Percentiles rank a stretch among this genome's conserved stretches.
These are phyloP conservation scores for Rhododendron molle DNA, from an alignment of 148 eudicot species.

Conservation along the genomic window DNA sequence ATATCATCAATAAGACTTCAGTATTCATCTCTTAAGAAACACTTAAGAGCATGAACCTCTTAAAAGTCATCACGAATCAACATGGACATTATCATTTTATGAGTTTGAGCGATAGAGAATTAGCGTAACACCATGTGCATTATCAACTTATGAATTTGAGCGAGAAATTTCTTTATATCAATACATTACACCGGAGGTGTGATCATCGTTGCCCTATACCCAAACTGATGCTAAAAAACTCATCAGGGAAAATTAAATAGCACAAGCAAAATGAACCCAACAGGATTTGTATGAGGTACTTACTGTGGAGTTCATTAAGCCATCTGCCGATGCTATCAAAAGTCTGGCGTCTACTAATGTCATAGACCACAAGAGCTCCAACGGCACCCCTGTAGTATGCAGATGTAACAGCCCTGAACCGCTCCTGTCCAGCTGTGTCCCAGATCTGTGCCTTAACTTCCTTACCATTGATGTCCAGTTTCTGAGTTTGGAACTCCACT, in stretches of 20 bases:
- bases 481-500: slow-evolving; percentile 95
- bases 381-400: slow-evolving; percentile 98
- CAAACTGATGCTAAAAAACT: background rate
- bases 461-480: slow-evolving; percentile 76
- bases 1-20: background rate
- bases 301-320: slow-evolving; percentile 98
- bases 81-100: background rate
- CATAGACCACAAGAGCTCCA: slow-evolving; percentile 94
- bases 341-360: slow-evolving; percentile 82
- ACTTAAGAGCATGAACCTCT: background rate
- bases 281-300: slow-evolving; percentile 18
- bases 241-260: background rate
- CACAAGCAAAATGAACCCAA: slow-evolving; percentile 1
- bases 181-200: background rate
- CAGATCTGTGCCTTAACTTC: slow-evolving; percentile 96
- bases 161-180: background rate
- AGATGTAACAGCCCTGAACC: slow-evolving; percentile 97
- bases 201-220: background rate
- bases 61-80: background rate
- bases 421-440: slow-evolving; percentile 99
- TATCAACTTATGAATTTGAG: background rate
- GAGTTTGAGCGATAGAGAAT: background rate
- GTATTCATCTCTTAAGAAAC: slow-evolving; percentile 5
- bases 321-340: slow-evolving; percentile 86
- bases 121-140: background rate